A percentile compares a stretch with the other conserved stretches of the same genome.
These are phyloP conservation scores for Xerophyta viscosa DNA, from an alignment of 106 monocot species.

Conservation along the genomic window DNA sequence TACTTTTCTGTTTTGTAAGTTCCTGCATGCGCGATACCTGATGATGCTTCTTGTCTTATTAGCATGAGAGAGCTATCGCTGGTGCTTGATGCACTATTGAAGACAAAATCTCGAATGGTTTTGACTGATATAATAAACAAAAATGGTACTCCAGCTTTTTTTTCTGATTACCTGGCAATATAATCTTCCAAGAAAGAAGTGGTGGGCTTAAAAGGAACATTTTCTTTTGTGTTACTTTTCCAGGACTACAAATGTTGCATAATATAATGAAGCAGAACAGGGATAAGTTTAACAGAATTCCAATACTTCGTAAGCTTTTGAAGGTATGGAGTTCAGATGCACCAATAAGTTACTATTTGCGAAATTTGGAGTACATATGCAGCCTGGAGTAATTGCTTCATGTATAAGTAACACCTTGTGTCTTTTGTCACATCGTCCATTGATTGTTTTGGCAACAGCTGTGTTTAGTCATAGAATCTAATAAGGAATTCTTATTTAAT, in stretches of 20 bases:
- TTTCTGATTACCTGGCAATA: not conserved
- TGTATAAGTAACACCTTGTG: too few relatives aligned
- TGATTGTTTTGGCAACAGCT: too few relatives aligned
- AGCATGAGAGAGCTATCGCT: slow-evolving; percentile 87
- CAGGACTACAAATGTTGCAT: slow-evolving; percentile 93
- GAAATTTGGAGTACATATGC: too few relatives aligned
- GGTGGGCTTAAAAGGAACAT: slow-evolving; percentile 5
- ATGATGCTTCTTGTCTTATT: slow-evolving; percentile 14
- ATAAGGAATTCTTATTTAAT: too few relatives aligned
- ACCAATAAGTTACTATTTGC: not conserved
- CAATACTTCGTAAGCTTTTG: slow-evolving; percentile 86
- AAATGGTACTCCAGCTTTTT: slow-evolving; percentile 46
- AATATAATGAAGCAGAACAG: slow-evolving; percentile 93
- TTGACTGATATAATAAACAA: slow-evolving; percentile 81
- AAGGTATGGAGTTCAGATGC: slow-evolving; percentile 32
- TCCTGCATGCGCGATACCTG: not conserved
- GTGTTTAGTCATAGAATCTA: too few relatives aligned
- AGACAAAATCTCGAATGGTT: slow-evolving; percentile 76
- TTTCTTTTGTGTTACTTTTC: slow-evolving; percentile 1
- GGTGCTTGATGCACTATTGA: slow-evolving; percentile 92
- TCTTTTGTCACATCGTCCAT: too few relatives aligned
- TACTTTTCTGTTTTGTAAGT: not conserved
- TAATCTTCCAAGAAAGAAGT: not conserved
- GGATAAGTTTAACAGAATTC: slow-evolving; percentile 64
- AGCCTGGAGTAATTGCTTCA: too few relatives aligned